A percentile compares a stretch with the other conserved stretches of the same genome.
phyloP scores from a whole-genome alignment of 2,329 filamentous ascomycete species.

The Colletotrichum brevisporum region DNA sequence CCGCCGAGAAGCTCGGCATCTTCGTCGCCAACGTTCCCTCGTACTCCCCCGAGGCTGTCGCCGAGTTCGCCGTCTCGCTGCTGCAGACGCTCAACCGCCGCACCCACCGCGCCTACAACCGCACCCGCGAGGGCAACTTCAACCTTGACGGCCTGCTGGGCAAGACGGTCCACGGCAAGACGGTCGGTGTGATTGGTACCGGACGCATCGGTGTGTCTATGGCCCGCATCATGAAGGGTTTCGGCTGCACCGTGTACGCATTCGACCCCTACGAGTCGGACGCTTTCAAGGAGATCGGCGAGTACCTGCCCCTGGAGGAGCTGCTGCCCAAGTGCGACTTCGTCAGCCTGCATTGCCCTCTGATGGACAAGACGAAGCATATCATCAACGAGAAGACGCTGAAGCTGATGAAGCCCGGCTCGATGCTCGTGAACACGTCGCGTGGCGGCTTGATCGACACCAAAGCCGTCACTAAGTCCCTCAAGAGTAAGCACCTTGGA shows the following conservation, averaged over 20 bases:
- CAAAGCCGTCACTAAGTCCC: constrained; percentile 68
- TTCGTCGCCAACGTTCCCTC: constrained; percentile 77
- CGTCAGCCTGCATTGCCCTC: constrained; percentile 76
- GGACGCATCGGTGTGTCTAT: constrained; percentile 76
- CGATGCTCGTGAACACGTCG: constrained; percentile 77
- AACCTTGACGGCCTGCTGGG: constrained; percentile 75
- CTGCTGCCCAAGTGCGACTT: constrained; percentile 72
- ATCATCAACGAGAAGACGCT: constrained; percentile 71
- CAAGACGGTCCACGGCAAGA: constrained; percentile 73
- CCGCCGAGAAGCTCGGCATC: constrained; percentile 68
- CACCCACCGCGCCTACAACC: constrained; percentile 77
- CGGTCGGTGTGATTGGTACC: constrained; percentile 75
- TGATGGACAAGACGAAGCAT: constrained; percentile 71
- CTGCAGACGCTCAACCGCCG: constrained; percentile 77
- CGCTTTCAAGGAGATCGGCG: constrained; percentile 64
- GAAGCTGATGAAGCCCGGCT: constrained; percentile 69
- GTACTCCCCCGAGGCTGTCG: constrained; percentile 78
- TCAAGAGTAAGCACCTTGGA: constrained; percentile 73
- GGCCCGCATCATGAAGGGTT: constrained; percentile 74
- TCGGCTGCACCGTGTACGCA: constrained; percentile 74
- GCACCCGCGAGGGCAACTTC: constrained; percentile 79
- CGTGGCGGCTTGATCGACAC: constrained; percentile 76
- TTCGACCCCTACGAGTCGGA: constrained; percentile 69
- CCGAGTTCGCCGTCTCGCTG: constrained; percentile 78
- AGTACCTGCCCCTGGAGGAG: constrained; percentile 67